Percentiles rank a stretch among this genome's conserved stretches.
Evolutionary conservation across 2,329 filamentous ascomycete species (phyloP).

Genomic region (Herpotrichia juniperi): DNA sequence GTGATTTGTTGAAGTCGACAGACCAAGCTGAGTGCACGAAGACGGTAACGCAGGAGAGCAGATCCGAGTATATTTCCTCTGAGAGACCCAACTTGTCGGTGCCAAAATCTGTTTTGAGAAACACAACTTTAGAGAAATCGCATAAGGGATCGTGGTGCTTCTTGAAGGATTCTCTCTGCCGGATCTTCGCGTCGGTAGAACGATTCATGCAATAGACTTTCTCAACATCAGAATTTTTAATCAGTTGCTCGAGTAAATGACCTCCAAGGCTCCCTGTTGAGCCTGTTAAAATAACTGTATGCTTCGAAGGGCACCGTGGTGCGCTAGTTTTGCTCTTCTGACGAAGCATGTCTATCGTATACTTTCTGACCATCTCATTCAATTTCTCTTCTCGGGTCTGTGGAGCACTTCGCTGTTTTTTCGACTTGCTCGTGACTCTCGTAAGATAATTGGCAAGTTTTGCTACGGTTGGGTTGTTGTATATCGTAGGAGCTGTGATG

Average conservation of each 20-base stretch:
- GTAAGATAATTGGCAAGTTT: constrained; percentile 13
- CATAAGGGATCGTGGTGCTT: too few species aligned
- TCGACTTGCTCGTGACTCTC: too few species aligned
- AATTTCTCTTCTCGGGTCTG: constrained; percentile 1
- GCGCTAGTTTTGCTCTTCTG: background rate
- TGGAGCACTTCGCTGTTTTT: constrained; percentile 5
- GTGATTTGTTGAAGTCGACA: constrained; percentile 54
- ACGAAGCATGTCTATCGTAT: background rate
- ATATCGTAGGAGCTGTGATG: too few species aligned
- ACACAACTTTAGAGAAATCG: constrained; percentile 1
- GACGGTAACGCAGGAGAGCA: too few species aligned
- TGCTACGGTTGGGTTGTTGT: too few species aligned
- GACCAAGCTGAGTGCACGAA: constrained; percentile 6
- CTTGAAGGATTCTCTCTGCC: constrained; percentile 2
- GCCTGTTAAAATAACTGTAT: constrained; percentile 13
- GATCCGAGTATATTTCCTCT: too few species aligned
- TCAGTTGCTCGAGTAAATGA: constrained; percentile 12
- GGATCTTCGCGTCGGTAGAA: constrained; percentile 8
- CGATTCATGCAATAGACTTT: constrained; percentile 24
- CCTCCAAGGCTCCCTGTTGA: constrained; percentile 22
- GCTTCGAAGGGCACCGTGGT: background rate
- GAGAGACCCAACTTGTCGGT: constrained; percentile 44
- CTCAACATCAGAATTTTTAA: constrained; percentile 6
- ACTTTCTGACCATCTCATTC: constrained; percentile 9
- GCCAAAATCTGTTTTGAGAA: constrained; percentile 7